Evolutionary conservation across 768 basidiomycete genomes (phyloP), one percentile per base, ranked within the genome.

Genomic region (Amanita rimosa): DNA sequence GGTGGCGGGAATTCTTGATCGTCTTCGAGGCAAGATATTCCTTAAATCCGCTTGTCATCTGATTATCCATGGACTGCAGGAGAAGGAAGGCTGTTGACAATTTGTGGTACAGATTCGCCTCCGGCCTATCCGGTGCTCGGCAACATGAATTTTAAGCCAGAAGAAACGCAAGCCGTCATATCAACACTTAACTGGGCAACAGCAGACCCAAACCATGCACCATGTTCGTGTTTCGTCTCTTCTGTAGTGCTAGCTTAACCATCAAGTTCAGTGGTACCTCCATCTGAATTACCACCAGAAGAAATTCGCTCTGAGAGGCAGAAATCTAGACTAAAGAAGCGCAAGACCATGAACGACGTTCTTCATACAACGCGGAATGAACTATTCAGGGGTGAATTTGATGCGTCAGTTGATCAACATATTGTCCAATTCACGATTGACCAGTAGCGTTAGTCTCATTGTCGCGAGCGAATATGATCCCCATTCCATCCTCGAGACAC

Each of bases 21-120:
- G 94, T 24, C 74, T 97, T 67, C 94, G 88, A 63, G 87, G 91
- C 83, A 52, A n/a, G 47, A 40, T 35, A 4, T 19, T 13, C n/a
- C 11, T 29, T 40, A 24, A 37, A 21, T 40, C 39, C 9, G 41
- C 22, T 35, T 44, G 13, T 50, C 22, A 37, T n/a, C 38, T 48
- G n/a, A 48, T 41, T n/a, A 16, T 3, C 16, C 27, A 24, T 44
- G 36, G 14, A 5, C 41, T 17, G 14, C 55, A 91, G 92, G 88
- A 22, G 67, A 80, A 57, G 96, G 95, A 16, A 75, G 79, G 44
- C 67, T 98, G 8, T 69, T 97, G 53, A 80, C 85, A 1, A 81
- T 99, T 53, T 88, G 84, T 55, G 89, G 94, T 53, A 78, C 83
- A 27, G 95, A 97, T 57, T 90, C 87, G 10, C 93, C 95, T 4